These are phyloP conservation scores for Yamadazyma dendronema DNA, from an alignment of 1,139 yeast species.

Conservation along the genomic window DNA sequence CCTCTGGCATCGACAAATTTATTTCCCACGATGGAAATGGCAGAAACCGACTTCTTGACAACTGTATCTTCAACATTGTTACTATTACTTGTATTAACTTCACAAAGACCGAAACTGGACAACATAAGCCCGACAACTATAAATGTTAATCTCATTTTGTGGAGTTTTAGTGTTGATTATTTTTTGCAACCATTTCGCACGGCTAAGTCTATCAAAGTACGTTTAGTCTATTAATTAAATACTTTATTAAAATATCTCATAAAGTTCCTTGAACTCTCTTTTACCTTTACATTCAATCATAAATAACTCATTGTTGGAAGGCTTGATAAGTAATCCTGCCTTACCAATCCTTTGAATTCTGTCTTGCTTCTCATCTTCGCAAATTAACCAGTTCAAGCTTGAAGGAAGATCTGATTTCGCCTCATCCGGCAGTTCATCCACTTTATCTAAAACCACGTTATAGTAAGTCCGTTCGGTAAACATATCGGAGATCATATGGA, in stretches of 20 bases:
- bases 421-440: slow-evolving; percentile 15
- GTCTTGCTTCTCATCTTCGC: slow-evolving; percentile 29
- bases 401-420: slow-evolving; percentile 3
- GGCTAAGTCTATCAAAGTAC: too few relatives aligned
- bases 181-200: too few relatives aligned
- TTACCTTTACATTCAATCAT: slow-evolving; percentile 51
- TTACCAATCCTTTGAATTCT: slow-evolving; percentile 42
- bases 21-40: slow-evolving; percentile 33
- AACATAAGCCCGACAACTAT: too few relatives aligned
- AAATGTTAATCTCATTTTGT: too few relatives aligned
- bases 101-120: neutral
- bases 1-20: slow-evolving; percentile 46
- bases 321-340: slow-evolving; percentile 44
- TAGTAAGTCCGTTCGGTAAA: slow-evolving; percentile 27
- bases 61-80: neutral
- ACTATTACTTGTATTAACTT: neutral
- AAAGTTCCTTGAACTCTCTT: slow-evolving; percentile 38
- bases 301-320: slow-evolving; percentile 31
- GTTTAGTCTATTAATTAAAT: too few relatives aligned
- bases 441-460: slow-evolving; percentile 27
- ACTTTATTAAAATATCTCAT: slow-evolving; percentile 29
- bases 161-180: too few relatives aligned
- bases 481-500: slow-evolving; percentile 28
- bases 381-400: slow-evolving; percentile 34
- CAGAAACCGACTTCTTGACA: neutral